Conservation (phyloP, 192 early-diverging fungal genomes). For the Entomortierella parvispora region DNA sequence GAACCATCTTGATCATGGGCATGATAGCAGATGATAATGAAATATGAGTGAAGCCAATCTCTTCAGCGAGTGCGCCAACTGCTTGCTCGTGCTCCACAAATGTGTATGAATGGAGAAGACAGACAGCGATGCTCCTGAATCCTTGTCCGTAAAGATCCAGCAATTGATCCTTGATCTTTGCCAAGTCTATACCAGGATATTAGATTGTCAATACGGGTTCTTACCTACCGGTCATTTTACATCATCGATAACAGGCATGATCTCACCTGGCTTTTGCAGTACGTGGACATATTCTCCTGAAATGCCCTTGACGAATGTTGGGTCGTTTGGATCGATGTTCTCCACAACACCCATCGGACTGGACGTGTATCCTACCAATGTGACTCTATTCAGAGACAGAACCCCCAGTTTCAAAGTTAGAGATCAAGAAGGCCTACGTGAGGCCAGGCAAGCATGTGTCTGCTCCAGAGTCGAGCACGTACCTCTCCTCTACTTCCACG, state of each 20-base stretch:
- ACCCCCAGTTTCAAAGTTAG: neutral
- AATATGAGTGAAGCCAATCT: slow-evolving; percentile 88
- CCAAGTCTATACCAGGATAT: slow-evolving; percentile 60
- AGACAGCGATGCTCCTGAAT: slow-evolving; percentile 89
- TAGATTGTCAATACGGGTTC: neutral
- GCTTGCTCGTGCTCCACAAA: slow-evolving; percentile 84
- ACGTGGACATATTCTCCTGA: slow-evolving; percentile 90
- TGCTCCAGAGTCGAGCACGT: too few relatives aligned
- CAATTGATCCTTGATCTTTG: slow-evolving; percentile 66
- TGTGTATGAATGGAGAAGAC: slow-evolving; percentile 96
- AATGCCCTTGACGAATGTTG: slow-evolving; percentile 69
- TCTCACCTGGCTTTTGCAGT: slow-evolving; percentile 67
- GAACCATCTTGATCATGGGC: slow-evolving; percentile 96
- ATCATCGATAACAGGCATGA: too few relatives aligned
- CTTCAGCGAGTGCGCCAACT: slow-evolving; percentile 70
- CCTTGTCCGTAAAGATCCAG: slow-evolving; percentile 71
- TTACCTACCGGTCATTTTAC: too few relatives aligned
- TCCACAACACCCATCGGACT: slow-evolving; percentile 53
- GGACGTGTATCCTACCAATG: slow-evolving; percentile 81
- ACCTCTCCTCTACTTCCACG: slow-evolving; percentile 90
- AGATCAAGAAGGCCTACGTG: neutral
- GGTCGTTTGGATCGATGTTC: slow-evolving; percentile 46
- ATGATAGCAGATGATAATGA: slow-evolving; percentile 83
- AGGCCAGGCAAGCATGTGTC: too few relatives aligned
- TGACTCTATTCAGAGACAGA: slow-evolving; percentile 65